These are phyloP conservation scores for Gynandropsis gynandra DNA, from an alignment of 345 rosid genomes.

Conservation along the genomic window DNA sequence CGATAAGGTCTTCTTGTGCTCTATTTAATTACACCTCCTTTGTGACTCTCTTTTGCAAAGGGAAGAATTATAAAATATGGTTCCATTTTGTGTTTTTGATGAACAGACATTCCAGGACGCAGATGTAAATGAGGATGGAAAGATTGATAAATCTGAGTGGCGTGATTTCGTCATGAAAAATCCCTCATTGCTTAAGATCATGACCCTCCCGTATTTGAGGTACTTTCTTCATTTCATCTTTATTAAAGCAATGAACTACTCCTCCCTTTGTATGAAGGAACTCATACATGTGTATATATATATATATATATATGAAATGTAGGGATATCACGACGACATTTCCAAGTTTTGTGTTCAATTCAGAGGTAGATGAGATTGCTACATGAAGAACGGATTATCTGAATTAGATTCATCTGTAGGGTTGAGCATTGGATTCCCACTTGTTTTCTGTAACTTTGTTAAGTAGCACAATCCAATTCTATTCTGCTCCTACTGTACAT, in stretches of 20 bases:
- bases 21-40: background rate
- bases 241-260: background rate
- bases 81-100: background rate
- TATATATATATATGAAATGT: too few species aligned
- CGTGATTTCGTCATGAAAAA: constrained; percentile 68
- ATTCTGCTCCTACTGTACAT: too few species aligned
- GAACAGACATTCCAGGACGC: constrained; percentile 89
- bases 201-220: constrained; percentile 96
- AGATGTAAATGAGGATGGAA: constrained; percentile 74
- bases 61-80: background rate
- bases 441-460: too few species aligned
- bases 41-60: background rate
- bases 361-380: constrained; percentile 90
- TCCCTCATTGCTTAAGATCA: constrained; percentile 83
- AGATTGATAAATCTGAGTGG: constrained; percentile 86
- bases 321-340: constrained; percentile 96
- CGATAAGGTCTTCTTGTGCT: constrained; percentile 61
- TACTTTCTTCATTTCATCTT: constrained; percentile 15
- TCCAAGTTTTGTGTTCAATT: constrained; percentile 91
- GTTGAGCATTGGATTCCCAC: too few species aligned
- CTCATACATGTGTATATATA: too few species aligned
- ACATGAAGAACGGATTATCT: constrained; percentile 32
- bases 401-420: constrained; percentile 10
- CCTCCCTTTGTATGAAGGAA: background rate
- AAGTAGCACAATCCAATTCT: too few species aligned